phyloP scores from a whole-genome alignment of 345 rosid species.

The Orychophragmus violaceus region DNA sequence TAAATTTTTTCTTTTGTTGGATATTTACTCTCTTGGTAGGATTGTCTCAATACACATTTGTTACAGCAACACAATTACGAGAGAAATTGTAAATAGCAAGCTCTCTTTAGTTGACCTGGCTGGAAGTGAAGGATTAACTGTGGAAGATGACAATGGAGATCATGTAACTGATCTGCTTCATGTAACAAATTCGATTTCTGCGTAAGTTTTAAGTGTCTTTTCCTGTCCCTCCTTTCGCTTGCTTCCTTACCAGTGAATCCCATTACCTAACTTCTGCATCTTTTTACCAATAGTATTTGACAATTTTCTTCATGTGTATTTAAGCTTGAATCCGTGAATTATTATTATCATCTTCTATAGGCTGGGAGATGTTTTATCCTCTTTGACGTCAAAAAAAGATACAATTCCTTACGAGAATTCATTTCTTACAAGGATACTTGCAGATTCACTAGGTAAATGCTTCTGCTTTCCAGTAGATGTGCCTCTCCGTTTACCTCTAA shows the following conservation, averaged over 20 bases:
- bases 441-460: slow-evolving; percentile 79
- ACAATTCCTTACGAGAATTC: slow-evolving; percentile 84
- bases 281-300: neutral
- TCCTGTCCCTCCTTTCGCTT: neutral
- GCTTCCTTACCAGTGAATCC: neutral
- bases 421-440: slow-evolving; percentile 70
- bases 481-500: neutral
- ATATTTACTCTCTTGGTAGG: slow-evolving; percentile 45
- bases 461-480: slow-evolving; percentile 1
- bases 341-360: slow-evolving; percentile 34
- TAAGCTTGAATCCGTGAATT: neutral
- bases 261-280: neutral
- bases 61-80: slow-evolving; percentile 66
- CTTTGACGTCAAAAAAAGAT: slow-evolving; percentile 78
- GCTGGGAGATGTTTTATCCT: slow-evolving; percentile 93
- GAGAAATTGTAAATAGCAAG: slow-evolving; percentile 77
- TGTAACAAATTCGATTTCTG: slow-evolving; percentile 87
- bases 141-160: slow-evolving; percentile 85
- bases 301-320: neutral
- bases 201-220: slow-evolving; percentile 50
- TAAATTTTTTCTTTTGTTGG: neutral
- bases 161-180: slow-evolving; percentile 89
- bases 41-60: slow-evolving; percentile 65
- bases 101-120: slow-evolving; percentile 96
- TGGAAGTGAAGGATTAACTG: slow-evolving; percentile 82